Evolutionary conservation across 2,329 filamentous ascomycete genomes (phyloP), one percentile per base, ranked within the genome.

Genomic region (Sordariomycetes sp.): DNA sequence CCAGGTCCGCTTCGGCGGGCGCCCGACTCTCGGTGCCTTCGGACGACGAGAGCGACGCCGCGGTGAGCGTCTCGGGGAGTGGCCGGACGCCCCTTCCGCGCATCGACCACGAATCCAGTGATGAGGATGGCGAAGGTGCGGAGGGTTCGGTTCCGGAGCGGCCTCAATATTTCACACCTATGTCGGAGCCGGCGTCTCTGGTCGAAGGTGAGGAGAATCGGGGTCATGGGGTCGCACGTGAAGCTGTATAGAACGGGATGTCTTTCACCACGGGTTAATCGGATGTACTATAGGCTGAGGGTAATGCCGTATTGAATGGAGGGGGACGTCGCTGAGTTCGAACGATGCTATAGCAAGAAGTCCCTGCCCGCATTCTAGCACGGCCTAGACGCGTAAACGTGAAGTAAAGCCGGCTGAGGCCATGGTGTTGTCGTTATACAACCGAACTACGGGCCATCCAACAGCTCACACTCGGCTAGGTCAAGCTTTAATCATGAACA

Each of bases 31-130:
- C 70, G 1, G 69, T 78, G 32, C 76, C 76, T 2, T 80, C 76
- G 1, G 80, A 82, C 58, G 79, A 79, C 10, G 82, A 84, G 61
- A 84, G 80, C 60, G 82, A 85, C 60, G 75, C 73, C 3, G 81
- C 80, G 0, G 64, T 80, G 17, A 84, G 80, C 65, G 77, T 82
- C 60, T 83, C 80, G 0, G 82, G 84, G 17, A 81, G 79, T 1
- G 71, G 75, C 28, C 73, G 75, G 57, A 80, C 80, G 17, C 80
- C 81, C 1, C 67, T 84, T 20, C 76, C 79, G 10, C 76, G 74
- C 0, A 74, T 79, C 39, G 76, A 77, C 53, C 71, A 65, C 32
- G 72, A 74, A 54, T 67, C 63, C 1, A 65, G 65, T 36, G 64
- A 62, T 3, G 58, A 65, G 50, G 61, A 59, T 6, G 62, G 65